Percentiles rank a stretch among this genome's conserved stretches.
Conservation (phyloP, 129 eudicot species). For the Artemisia tridentata region DNA sequence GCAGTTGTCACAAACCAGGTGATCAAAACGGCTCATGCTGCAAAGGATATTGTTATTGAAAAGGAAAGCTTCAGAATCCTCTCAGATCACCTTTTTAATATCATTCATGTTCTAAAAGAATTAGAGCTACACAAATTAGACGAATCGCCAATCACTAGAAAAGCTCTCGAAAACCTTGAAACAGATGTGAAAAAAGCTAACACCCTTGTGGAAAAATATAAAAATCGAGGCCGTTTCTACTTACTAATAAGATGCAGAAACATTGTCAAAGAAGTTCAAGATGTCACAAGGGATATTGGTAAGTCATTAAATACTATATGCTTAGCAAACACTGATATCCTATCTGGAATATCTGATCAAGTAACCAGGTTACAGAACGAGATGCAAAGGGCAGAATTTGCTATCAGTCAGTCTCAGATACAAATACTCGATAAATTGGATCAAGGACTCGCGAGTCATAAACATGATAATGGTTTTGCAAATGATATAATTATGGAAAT, state of each 20-base stretch:
- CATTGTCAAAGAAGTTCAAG: constrained; percentile 70
- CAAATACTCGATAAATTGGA: constrained; percentile 48
- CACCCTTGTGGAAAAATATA: constrained; percentile 54
- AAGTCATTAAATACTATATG: constrained; percentile 45
- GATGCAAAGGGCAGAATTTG: constrained; percentile 60
- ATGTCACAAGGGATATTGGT: constrained; percentile 55
- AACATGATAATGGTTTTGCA: constrained; percentile 48
- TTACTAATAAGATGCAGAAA: constrained; percentile 50
- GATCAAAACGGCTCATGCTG: constrained; percentile 59
- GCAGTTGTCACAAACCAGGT: constrained; percentile 50
- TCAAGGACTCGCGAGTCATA: constrained; percentile 46
- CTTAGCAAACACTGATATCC: constrained; percentile 44
- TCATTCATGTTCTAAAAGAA: constrained; percentile 50
- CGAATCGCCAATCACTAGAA: constrained; percentile 50
- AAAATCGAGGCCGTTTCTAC: constrained; percentile 53
- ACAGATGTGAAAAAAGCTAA: constrained; percentile 53
- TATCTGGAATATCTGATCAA: constrained; percentile 52
- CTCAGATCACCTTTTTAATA: constrained; percentile 52
- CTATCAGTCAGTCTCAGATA: constrained; percentile 39
- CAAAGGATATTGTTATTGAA: constrained; percentile 53
- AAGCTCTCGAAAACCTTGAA: constrained; percentile 63
- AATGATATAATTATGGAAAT: constrained; percentile 54
- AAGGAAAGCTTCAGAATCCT: constrained; percentile 58
- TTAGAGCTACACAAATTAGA: constrained; percentile 42
- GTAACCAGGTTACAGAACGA: constrained; percentile 48